Evolutionary conservation across 2,329 filamentous ascomycete genomes (phyloP).

Genomic region (Colletotrichum horii): DNA sequence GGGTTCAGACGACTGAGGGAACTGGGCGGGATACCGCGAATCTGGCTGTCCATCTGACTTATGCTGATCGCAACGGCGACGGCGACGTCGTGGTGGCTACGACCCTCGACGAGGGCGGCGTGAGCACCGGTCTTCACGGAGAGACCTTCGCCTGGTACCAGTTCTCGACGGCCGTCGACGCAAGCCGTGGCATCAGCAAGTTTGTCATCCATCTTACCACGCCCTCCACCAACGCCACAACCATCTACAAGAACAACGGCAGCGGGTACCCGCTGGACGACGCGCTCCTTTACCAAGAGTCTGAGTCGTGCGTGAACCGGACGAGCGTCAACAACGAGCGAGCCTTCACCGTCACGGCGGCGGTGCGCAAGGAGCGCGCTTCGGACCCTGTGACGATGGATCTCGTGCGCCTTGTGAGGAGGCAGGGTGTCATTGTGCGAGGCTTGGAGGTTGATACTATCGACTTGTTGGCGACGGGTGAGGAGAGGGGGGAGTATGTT

Average conservation of each 20-base stretch:
- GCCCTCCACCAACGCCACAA: conserved; percentile 27
- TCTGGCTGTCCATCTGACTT: conserved; percentile 16
- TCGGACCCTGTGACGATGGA: conserved; percentile 3
- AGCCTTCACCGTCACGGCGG: conserved; percentile 12
- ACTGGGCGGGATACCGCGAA: conserved; percentile 19
- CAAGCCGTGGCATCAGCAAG: conserved; percentile 31
- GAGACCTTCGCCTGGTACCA: conserved; percentile 35
- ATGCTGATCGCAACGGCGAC: conserved; percentile 18
- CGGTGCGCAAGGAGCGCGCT: conserved; percentile 11
- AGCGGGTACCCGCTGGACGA: conserved; percentile 33
- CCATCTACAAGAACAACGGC: conserved; percentile 29
- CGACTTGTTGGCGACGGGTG: background rate
- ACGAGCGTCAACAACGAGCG: conserved; percentile 12
- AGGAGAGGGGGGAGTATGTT: conserved; percentile 3
- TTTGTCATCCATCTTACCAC: conserved; percentile 33
- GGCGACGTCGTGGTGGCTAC: background rate
- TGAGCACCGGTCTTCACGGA: conserved; percentile 25
- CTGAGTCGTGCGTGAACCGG: conserved; percentile 28
- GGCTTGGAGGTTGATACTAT: conserved; percentile 8
- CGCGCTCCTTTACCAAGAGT: conserved; percentile 29
- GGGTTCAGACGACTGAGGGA: conserved; percentile 24
- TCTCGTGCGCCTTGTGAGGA: conserved; percentile 14
- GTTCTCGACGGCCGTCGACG: conserved; percentile 29
- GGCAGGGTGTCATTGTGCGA: conserved; percentile 10
- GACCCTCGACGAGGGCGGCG: conserved; percentile 24